Conservation (phyloP, 164 flowering plant species). For the Sextonia rubra region DNA sequence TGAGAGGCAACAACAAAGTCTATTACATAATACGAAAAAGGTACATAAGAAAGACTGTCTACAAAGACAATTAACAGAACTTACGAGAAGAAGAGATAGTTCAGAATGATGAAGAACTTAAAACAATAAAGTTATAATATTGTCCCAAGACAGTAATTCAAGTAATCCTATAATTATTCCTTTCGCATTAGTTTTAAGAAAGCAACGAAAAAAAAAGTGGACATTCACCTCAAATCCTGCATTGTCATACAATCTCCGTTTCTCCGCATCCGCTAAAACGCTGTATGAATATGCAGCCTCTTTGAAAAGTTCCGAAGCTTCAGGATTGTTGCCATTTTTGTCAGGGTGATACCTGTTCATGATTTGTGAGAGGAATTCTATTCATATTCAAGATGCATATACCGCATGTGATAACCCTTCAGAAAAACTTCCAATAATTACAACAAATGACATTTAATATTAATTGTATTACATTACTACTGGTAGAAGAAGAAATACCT, state of each 20-base stretch:
- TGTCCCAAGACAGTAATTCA: no score
- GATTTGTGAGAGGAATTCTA: conserved; percentile 1
- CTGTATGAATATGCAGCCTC: conserved; percentile 76
- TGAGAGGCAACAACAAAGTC: no score
- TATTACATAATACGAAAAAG: no score
- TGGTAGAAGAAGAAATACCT: neutral
- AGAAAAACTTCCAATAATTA: neutral
- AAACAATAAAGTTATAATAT: no score
- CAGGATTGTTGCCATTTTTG: conserved; percentile 65
- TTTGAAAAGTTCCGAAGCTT: conserved; percentile 69
- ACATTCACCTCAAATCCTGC: conserved; percentile 29
- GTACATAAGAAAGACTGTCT: no score
- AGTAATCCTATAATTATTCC: no score
- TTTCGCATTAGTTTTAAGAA: no score
- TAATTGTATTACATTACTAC: neutral
- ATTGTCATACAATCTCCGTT: conserved; percentile 31
- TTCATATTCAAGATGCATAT: neutral
- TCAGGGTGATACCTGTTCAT: conserved; percentile 37
- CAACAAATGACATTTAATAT: neutral
- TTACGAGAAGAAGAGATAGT: no score
- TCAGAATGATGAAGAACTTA: no score
- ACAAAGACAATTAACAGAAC: no score
- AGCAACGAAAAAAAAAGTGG: neutral
- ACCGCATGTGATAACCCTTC: neutral
- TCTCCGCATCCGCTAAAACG: conserved; percentile 70